Evolutionary conservation across 192 early-diverging fungal genomes (phyloP), one percentile per base, ranked within the genome.

Genomic region (Backusella macrospora): DNA sequence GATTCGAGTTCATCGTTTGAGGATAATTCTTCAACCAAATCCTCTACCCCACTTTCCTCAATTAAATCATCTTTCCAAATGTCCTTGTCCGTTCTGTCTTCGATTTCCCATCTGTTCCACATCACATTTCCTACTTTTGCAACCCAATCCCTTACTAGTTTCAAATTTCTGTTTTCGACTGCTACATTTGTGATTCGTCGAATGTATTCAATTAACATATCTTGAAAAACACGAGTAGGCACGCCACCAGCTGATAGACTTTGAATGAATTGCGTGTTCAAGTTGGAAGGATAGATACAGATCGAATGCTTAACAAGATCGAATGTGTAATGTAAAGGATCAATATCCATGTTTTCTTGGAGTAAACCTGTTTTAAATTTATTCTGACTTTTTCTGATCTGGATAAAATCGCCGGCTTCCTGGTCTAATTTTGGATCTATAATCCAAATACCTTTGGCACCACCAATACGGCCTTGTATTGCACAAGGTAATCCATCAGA

Each of bases 391-490:
- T 59, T n/a, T 16, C 80, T 47, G 12, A 79, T 68, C 37, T 82
- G 10, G 29, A 82, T 82, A 59, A 74, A 79, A n/a, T 73, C 16
- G 6, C 55, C 62, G 12, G 40, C 12, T 16, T 44, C 46, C 5
- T 47, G 15, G 18, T 77, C 71, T 4, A 66, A 39, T 18, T 39
- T 21, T 29, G 73, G 77, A 34, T 74, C 34, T 1, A 82, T 16
- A 63, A 69, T 79, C 80, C 80, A 82, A 45, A 82, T 37, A 0
- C 80, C 80, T 73, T 82, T 82, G n/a, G 80, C 70, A 15, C 77
- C 77, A 7, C 66, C 77, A 70, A 82, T 76, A 52, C 80, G 74
- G 0, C 73, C 77, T 70, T 82, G 80, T 15, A 82, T 67, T 18
- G 73, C 77, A 62, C 71, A 75, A 18, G 80, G 80, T 0, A 78